phyloP scores from a whole-genome alignment of 1,139 yeast genomes.

The Yarrowia galli region DNA sequence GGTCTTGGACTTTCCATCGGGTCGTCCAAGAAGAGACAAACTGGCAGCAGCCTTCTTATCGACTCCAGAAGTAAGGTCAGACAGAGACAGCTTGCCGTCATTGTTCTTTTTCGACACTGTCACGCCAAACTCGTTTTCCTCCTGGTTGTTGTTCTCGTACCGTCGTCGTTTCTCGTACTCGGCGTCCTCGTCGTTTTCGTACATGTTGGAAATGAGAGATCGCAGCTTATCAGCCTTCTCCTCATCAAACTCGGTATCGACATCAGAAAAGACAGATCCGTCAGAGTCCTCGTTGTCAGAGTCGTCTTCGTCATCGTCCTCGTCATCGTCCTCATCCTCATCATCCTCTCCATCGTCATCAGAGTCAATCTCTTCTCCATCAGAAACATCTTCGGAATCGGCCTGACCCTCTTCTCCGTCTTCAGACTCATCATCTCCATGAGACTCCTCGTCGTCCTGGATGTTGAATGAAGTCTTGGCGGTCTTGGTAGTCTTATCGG shows the following conservation, averaged over 20 bases:
- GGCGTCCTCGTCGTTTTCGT: slow-evolving; percentile 42
- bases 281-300: slow-evolving; percentile 47
- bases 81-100: slow-evolving; percentile 62
- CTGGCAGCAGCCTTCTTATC: slow-evolving; percentile 56
- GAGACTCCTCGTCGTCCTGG: slow-evolving; percentile 43
- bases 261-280: slow-evolving; percentile 10
- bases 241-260: slow-evolving; percentile 43
- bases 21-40: slow-evolving; percentile 43
- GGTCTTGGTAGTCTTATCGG: slow-evolving; percentile 6
- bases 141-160: slow-evolving; percentile 60
- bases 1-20: slow-evolving; percentile 42
- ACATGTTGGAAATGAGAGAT: slow-evolving; percentile 44
- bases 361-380: slow-evolving; percentile 45
- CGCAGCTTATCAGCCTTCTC: slow-evolving; percentile 44
- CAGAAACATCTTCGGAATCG: slow-evolving; percentile 44
- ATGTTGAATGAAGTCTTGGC: slow-evolving; percentile 48
- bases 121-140: slow-evolving; percentile 75
- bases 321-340: slow-evolving; percentile 48
- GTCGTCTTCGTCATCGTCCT: slow-evolving; percentile 44
- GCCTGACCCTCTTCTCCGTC: slow-evolving; percentile 48
- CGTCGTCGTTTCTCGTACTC: slow-evolving; percentile 52
- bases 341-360: slow-evolving; percentile 47
- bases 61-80: slow-evolving; percentile 76
- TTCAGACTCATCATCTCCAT: slow-evolving; percentile 50
- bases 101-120: slow-evolving; percentile 46